phyloP scores from a whole-genome alignment of 148 eudicot species.

The Rhododendron ferrugineum region DNA sequence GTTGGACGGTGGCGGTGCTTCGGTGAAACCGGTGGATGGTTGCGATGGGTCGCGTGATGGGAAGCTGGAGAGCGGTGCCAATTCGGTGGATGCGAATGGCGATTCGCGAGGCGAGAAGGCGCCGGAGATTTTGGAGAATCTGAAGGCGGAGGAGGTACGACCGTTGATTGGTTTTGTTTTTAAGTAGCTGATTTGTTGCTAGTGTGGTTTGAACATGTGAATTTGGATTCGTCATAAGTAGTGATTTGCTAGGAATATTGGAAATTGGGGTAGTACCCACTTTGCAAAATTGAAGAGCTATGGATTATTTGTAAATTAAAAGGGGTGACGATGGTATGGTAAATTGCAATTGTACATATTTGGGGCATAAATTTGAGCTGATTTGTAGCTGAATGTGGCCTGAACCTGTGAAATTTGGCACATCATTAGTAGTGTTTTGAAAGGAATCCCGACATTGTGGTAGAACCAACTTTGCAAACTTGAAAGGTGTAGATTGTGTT shows the following conservation, averaged over 20 bases:
- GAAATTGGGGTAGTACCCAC: neutral
- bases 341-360: neutral
- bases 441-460: neutral
- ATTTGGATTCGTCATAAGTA: neutral
- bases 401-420: neutral
- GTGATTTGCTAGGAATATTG: neutral
- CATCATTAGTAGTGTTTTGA: neutral
- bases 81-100: neutral
- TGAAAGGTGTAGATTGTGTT: neutral
- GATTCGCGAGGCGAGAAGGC: conserved; percentile 3
- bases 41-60: neutral
- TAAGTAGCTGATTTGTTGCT: neutral
- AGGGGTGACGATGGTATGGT: neutral
- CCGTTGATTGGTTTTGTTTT: neutral
- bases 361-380: neutral
- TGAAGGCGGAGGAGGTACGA: neutral
- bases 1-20: conserved; percentile 1
- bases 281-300: neutral
- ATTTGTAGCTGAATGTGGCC: neutral
- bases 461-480: neutral
- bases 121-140: neutral
- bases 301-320: neutral
- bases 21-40: neutral
- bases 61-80: neutral
- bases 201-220: neutral